These are phyloP conservation scores for Sporothrix humicola DNA, from an alignment of 2,329 filamentous ascomycete genomes.

Conservation along the genomic window DNA sequence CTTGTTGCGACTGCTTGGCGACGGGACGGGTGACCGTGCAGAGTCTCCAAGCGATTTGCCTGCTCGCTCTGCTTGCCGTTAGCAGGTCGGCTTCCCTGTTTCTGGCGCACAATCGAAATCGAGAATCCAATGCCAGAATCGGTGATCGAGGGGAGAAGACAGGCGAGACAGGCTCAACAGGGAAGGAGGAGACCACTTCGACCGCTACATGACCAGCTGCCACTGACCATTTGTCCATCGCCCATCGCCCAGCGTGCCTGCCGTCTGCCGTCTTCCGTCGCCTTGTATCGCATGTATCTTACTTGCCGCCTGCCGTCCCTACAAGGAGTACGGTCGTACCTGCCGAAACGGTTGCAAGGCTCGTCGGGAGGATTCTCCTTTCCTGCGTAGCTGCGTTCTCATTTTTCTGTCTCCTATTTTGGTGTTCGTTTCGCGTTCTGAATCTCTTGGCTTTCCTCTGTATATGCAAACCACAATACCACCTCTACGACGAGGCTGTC, in stretches of 20 bases:
- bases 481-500: slow-evolving; percentile 1
- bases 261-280: too few species aligned
- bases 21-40: not conserved
- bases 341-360: not conserved
- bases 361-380: not conserved
- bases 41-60: not conserved
- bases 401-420: not conserved
- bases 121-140: not conserved
- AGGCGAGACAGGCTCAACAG: not conserved
- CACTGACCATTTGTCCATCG: too few species aligned
- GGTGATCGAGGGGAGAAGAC: not conserved
- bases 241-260: not conserved
- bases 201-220: too few species aligned
- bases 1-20: too few species aligned
- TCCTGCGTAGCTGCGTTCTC: not conserved
- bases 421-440: not conserved
- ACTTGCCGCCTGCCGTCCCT: not conserved
- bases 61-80: too few species aligned
- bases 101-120: slow-evolving; percentile 1
- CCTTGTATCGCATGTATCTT: too few species aligned
- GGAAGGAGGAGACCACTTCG: too few species aligned
- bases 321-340: not conserved
- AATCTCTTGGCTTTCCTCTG: too few species aligned
- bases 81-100: not conserved
- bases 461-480: not conserved